Evolutionary conservation across 1,284 basidiomycete species (phyloP).

Genomic region (Leccinum solheimii): DNA sequence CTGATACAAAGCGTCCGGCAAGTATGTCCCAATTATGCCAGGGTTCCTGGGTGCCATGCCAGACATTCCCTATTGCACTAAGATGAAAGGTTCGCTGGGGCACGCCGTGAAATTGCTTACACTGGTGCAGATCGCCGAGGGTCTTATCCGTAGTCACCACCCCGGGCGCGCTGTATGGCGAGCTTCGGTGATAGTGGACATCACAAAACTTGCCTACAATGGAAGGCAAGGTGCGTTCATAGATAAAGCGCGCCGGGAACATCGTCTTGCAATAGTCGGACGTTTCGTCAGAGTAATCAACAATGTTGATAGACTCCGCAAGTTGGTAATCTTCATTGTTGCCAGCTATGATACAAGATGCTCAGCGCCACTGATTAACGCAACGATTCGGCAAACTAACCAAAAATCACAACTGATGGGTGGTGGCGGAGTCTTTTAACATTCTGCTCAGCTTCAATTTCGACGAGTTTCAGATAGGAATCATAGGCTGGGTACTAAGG

Average conservation of each 20-base stretch:
- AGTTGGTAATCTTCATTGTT: slow-evolving; percentile 91
- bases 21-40: slow-evolving; percentile 91
- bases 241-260: slow-evolving; percentile 86
- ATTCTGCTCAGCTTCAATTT: slow-evolving; percentile 69
- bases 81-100: slow-evolving; percentile 1
- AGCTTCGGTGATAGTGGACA: slow-evolving; percentile 79
- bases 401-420: slow-evolving; percentile 81
- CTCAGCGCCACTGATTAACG: background rate
- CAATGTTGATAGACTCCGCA: slow-evolving; percentile 74
- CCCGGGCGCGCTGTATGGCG: slow-evolving; percentile 83
- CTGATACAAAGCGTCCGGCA: slow-evolving; percentile 85
- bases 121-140: slow-evolving; percentile 86
- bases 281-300: slow-evolving; percentile 80
- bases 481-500: slow-evolving; percentile 75
- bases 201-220: slow-evolving; percentile 66
- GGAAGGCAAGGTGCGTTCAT: slow-evolving; percentile 77
- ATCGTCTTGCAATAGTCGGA: slow-evolving; percentile 81
- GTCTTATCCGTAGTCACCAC: slow-evolving; percentile 72
- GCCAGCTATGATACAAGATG: slow-evolving; percentile 59
- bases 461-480: slow-evolving; percentile 64
- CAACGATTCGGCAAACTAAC: slow-evolving; percentile 40
- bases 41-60: slow-evolving; percentile 85
- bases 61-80: slow-evolving; percentile 71
- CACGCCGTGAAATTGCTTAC: slow-evolving; percentile 40
- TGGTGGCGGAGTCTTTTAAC: slow-evolving; percentile 75